Percentiles rank a stretch among this genome's conserved stretches.
Conservation (phyloP, 2,329 filamentous ascomycete genomes). For the Thielaviopsis punctulata region DNA sequence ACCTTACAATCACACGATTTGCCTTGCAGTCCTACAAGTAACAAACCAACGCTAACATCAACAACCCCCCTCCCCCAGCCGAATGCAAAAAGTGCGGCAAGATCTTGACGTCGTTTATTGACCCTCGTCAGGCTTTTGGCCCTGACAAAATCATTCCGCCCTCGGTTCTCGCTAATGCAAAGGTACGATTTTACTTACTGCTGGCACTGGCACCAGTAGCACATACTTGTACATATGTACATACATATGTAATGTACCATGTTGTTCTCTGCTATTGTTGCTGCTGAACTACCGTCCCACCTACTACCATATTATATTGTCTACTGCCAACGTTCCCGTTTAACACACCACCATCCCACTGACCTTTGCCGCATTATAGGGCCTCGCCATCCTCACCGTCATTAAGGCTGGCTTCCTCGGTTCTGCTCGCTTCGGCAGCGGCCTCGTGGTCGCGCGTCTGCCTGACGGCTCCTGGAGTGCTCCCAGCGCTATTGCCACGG, state of each 20-base stretch:
- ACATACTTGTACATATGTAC: no score
- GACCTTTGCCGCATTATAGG: constrained; percentile 25
- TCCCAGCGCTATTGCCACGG: constrained; percentile 63
- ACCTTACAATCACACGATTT: neutral
- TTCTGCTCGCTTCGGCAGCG: constrained; percentile 65
- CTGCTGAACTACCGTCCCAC: neutral
- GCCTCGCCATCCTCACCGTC: constrained; percentile 71
- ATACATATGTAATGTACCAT: no score
- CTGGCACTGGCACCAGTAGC: no score
- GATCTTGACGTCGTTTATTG: constrained; percentile 87
- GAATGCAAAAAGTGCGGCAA: constrained; percentile 96
- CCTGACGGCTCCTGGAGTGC: constrained; percentile 67
- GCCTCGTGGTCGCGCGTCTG: constrained; percentile 64
- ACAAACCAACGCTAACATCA: neutral
- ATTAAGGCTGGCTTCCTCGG: constrained; percentile 78
- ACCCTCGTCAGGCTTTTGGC: constrained; percentile 81
- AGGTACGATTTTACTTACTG: constrained; percentile 34
- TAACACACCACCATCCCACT: neutral
- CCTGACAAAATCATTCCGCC: constrained; percentile 96
- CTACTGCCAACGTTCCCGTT: neutral
- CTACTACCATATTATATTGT: neutral
- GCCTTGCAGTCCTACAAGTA: no score
- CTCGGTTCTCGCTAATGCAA: constrained; percentile 73
- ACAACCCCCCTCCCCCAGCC: constrained; percentile 35
- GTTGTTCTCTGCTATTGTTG: neutral